Evolutionary conservation across 305 asterid species (phyloP), one percentile per base, ranked within the genome.

Genomic region (Euphrasia arctica): DNA sequence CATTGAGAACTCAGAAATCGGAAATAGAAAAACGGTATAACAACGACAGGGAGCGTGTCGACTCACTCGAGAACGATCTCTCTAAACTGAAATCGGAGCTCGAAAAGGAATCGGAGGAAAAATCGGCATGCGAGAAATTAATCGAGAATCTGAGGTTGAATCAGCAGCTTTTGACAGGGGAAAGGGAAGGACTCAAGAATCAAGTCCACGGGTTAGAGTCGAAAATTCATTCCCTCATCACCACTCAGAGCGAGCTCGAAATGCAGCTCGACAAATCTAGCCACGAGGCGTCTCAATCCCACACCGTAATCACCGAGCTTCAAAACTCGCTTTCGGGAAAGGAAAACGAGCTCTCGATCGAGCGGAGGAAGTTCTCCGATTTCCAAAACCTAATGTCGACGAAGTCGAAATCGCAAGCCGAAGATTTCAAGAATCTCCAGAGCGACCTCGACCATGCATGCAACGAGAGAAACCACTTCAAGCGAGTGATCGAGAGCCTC

Each of bases 101-200:
- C n/a, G 60, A 74, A 29, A 72, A 36, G 18, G 78, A 78, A 72
- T 74, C 68, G 9, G 51, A 71, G 60, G 83, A 82, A 62, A 43
- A 18, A 22, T 8, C 58, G 25, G 31, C 27, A 22, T 54, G 58
- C 58, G 2, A 71, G 48, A 36, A 55, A 51, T 70, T 61, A 64
- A 68, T 73, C 47, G 86, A 78, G 52, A 62, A 13, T 25, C 60
- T 74, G 84, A 70, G 22, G 22, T 55, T 50, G 60, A 15, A 56
- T 2, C 75, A 67, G 68, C 64, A 69, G 56, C 61, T 14, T n/a
- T 39, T 54, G 22, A 42, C 11, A 2, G 57, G 69, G 39, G 85
- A 75, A 60, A 74, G 70, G 27, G 78, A 64, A 68, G 47, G 71
- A 51, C 49, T 64, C 0, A 63, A 63, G 61, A 64, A 27, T 28